phyloP scores from a whole-genome alignment of 352 stramenopile species.

The Phytophthora vignae region DNA sequence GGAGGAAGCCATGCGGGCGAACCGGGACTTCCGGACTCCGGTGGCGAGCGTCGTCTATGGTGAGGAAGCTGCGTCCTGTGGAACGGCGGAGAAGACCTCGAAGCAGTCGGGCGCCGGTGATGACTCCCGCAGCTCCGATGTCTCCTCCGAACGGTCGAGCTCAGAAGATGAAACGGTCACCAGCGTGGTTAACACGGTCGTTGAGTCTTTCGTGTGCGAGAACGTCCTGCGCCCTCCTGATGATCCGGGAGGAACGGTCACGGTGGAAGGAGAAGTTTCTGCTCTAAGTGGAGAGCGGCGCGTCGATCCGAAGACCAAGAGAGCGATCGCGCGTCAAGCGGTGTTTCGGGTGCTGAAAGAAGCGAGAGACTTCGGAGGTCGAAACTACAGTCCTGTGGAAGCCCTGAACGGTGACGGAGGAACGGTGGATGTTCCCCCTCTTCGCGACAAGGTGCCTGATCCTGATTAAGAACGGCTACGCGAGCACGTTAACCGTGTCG shows the following conservation, averaged over 20 bases:
- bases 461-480: neutral
- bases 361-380: neutral
- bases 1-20: neutral
- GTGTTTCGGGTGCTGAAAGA: neutral
- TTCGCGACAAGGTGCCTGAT: constrained; percentile 1
- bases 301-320: neutral
- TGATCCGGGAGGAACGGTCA: neutral
- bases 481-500: neutral
- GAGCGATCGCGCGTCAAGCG: neutral
- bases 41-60: neutral
- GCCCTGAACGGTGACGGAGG: neutral
- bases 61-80: neutral
- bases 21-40: neutral
- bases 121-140: neutral
- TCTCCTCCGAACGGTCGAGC: too few species aligned
- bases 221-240: neutral
- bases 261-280: neutral
- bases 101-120: neutral
- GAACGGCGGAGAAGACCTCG: neutral
- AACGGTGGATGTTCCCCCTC: neutral
- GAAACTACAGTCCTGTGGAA: neutral
- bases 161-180: too few species aligned
- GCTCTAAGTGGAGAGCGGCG: neutral
- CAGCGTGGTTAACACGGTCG: neutral
- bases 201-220: neutral